phyloP scores from a whole-genome alignment of 2,329 filamentous ascomycete genomes.

The Catunica adiposa region DNA sequence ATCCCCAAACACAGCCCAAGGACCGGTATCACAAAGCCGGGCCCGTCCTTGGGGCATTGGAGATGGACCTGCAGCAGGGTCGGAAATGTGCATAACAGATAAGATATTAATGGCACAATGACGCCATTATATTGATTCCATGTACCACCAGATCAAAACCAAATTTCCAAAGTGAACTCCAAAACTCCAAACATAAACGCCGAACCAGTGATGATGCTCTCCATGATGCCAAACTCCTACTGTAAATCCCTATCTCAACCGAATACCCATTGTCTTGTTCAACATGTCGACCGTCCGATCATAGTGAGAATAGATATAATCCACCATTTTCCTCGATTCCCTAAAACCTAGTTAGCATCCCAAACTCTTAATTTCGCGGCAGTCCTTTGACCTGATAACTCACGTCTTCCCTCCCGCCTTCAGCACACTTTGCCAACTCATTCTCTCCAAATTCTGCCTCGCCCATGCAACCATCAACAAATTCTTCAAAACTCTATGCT shows the following conservation, averaged over 20 bases:
- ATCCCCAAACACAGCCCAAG: not conserved
- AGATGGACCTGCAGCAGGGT: not conserved
- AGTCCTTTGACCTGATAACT: conserved; percentile 13
- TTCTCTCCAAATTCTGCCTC: conserved; percentile 19
- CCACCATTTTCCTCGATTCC: conserved; percentile 6
- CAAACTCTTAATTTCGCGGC: not conserved
- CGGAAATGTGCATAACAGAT: not conserved
- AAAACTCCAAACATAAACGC: not conserved
- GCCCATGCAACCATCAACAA: conserved; percentile 36
- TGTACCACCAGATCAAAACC: too few relatives aligned
- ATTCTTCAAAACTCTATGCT: conserved; percentile 58
- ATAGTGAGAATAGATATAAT: conserved; percentile 39
- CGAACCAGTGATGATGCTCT: not conserved
- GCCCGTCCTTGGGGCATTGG: not conserved
- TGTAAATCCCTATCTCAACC: conserved; percentile 19
- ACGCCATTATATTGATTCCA: not conserved
- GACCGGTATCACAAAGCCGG: not conserved
- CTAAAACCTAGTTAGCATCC: conserved; percentile 9
- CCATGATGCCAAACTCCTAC: not conserved
- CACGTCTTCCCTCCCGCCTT: conserved; percentile 14
- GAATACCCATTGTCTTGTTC: conserved; percentile 55
- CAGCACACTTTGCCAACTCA: conserved; percentile 14
- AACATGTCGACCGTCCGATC: conserved; percentile 56
- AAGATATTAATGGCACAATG: not conserved
- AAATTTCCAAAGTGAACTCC: not conserved